These are phyloP conservation scores for Pythium sukuiense DNA, from an alignment of 352 stramenopile genomes.

Conservation along the genomic window DNA sequence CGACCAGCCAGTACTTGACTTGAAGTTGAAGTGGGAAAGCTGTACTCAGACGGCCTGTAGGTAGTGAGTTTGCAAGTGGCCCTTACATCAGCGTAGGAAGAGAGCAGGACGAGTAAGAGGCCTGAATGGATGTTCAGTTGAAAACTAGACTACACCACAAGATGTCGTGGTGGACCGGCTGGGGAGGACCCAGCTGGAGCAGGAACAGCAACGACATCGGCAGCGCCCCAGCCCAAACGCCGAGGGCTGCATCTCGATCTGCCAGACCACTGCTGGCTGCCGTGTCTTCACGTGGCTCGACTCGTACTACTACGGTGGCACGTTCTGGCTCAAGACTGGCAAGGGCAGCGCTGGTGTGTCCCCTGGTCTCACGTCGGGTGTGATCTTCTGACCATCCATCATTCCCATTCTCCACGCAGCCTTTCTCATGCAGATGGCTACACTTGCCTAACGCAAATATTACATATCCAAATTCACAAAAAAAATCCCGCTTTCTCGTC, in stretches of 20 bases:
- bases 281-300: slow-evolving; percentile 11
- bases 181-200: too few relatives aligned
- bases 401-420: not conserved
- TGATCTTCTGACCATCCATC: not conserved
- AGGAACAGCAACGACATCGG: slow-evolving; percentile 4
- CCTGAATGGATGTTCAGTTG: too few relatives aligned
- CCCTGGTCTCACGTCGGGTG: slow-evolving; percentile 1
- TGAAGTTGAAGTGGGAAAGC: too few relatives aligned
- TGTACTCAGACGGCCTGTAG: too few relatives aligned
- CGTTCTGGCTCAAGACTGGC: slow-evolving; percentile 29
- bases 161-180: too few relatives aligned
- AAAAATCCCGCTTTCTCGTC: too few relatives aligned
- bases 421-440: slow-evolving; percentile 4
- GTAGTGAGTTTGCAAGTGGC: too few relatives aligned
- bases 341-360: not conserved
- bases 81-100: too few relatives aligned
- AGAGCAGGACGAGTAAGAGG: too few relatives aligned
- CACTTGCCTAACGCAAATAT: not conserved
- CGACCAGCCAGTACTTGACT: too few relatives aligned
- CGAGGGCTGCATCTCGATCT: not conserved
- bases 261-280: not conserved
- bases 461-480: not conserved
- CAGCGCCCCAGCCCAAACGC: not conserved
- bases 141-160: too few relatives aligned
- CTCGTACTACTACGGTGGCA: slow-evolving; percentile 24